Conservation (phyloP, 1,284 basidiomycete genomes). For the Ustilago nuda region DNA sequence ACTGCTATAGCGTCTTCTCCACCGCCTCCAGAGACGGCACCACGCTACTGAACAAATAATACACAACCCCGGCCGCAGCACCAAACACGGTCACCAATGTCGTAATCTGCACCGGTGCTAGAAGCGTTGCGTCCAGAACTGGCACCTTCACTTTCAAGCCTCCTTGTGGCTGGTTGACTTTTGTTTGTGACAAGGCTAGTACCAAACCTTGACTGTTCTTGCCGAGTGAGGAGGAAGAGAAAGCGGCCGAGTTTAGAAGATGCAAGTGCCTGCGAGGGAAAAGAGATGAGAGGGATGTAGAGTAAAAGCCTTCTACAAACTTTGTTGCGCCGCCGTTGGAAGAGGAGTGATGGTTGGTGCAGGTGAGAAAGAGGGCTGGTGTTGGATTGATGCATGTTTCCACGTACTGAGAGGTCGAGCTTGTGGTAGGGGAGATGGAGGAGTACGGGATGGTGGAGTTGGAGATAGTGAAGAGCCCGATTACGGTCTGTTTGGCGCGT, state of each 20-base stretch:
- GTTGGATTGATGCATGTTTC: background rate
- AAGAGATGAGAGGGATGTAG: constrained; percentile 5
- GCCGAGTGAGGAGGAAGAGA: background rate
- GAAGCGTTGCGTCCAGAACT: background rate
- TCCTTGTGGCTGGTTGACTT: background rate
- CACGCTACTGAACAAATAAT: constrained; percentile 9
- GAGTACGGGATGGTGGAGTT: background rate
- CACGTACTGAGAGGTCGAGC: background rate
- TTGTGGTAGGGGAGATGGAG: background rate
- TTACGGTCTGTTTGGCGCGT: background rate
- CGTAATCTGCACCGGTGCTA: constrained; percentile 14
- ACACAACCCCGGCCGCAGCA: background rate
- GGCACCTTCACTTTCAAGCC: constrained; percentile 8
- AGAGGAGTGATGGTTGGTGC: background rate
- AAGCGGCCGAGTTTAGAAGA: background rate
- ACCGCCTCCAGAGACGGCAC: constrained; percentile 13
- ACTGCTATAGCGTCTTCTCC: constrained; percentile 13
- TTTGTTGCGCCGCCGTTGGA: background rate
- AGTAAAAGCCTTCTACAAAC: constrained; percentile 15
- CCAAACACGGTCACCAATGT: constrained; percentile 13
- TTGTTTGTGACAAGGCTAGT: background rate
- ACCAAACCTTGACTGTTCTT: background rate
- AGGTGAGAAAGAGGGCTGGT: constrained; percentile 22
- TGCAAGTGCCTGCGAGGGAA: constrained; percentile 28
- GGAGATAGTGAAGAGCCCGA: background rate